Percentiles rank a stretch among this genome's conserved stretches.
Evolutionary conservation across 2,329 filamentous ascomycete genomes (phyloP).

Genomic region (Talaromyces albobiverticillius): DNA sequence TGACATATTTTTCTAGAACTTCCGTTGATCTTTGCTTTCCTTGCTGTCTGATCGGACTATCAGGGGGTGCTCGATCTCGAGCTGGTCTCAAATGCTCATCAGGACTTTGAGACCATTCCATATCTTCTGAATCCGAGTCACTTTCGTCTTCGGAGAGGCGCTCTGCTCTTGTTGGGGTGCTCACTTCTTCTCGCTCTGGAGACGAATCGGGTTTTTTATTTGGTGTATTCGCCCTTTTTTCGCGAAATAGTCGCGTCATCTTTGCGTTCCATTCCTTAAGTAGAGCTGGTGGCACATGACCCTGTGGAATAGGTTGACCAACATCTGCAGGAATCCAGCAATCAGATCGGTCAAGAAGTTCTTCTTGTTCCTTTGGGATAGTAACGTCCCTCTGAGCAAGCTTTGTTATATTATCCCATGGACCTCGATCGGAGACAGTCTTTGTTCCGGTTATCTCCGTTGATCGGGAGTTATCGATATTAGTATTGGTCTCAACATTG

Average conservation of each 20-base stretch:
- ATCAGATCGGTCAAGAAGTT: constrained; percentile 46
- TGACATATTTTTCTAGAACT: neutral
- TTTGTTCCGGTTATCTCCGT: constrained; percentile 5
- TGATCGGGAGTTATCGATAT: neutral
- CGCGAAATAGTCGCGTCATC: constrained; percentile 15
- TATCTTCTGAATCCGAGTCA: constrained; percentile 10
- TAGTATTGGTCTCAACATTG: neutral
- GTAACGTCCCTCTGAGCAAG: constrained; percentile 44
- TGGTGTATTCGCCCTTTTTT: constrained; percentile 10
- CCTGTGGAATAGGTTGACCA: constrained; percentile 24
- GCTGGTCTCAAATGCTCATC: constrained; percentile 1
- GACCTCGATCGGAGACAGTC: constrained; percentile 16
- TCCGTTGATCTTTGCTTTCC: neutral
- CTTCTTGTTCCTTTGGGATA: constrained; percentile 50
- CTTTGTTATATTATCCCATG: constrained; percentile 32
- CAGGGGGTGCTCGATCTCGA: constrained; percentile 5
- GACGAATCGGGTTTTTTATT: constrained; percentile 6
- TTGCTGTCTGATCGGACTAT: constrained; percentile 6
- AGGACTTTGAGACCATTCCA: constrained; percentile 21
- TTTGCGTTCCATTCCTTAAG: constrained; percentile 36
- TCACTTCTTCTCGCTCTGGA: constrained; percentile 1
- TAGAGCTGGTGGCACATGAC: constrained; percentile 34
- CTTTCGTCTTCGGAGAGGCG: constrained; percentile 18
- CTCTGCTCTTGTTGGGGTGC: constrained; percentile 14
- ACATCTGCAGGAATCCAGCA: constrained; percentile 39